Evolutionary conservation across 768 basidiomycete genomes (phyloP).

Genomic region (Mycena maculata): DNA sequence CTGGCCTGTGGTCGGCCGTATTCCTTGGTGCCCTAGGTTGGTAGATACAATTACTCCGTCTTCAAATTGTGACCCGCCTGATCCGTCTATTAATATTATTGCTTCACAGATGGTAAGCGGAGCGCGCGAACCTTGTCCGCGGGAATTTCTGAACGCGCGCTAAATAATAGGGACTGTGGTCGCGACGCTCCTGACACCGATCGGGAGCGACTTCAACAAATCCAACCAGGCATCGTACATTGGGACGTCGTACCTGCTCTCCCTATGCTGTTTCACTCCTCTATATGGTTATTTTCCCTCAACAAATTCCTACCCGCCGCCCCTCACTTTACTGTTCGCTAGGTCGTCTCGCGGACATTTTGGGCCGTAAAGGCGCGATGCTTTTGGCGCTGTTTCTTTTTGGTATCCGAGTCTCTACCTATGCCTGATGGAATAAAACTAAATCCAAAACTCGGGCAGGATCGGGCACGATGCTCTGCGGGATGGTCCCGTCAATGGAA

Average conservation of each 20-base stretch:
- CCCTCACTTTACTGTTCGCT: slow-evolving; percentile 19
- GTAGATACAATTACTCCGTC: slow-evolving; percentile 34
- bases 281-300: slow-evolving; percentile 71
- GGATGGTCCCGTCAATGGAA: slow-evolving; percentile 88
- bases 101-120: slow-evolving; percentile 30
- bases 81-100: slow-evolving; percentile 23
- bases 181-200: slow-evolving; percentile 85
- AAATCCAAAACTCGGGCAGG: slow-evolving; percentile 55
- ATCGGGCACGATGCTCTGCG: slow-evolving; percentile 87
- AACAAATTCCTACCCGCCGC: neutral
- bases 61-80: slow-evolving; percentile 29
- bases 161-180: slow-evolving; percentile 77
- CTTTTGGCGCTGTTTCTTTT: slow-evolving; percentile 86
- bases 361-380: slow-evolving; percentile 90
- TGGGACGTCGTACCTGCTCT: slow-evolving; percentile 88
- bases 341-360: slow-evolving; percentile 87
- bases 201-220: slow-evolving; percentile 86
- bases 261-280: slow-evolving; percentile 92
- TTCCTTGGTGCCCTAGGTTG: slow-evolving; percentile 86
- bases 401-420: slow-evolving; percentile 57
- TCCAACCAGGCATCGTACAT: slow-evolving; percentile 87
- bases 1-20: slow-evolving; percentile 85
- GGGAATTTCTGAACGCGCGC: slow-evolving; percentile 24
- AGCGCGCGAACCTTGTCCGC: slow-evolving; percentile 13
- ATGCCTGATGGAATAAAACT: slow-evolving; percentile 30